A percentile compares a stretch with the other conserved stretches of the same genome.
Evolutionary conservation across 2,329 filamentous ascomycete species (phyloP).

Genomic region (Neofusicoccum sp.): DNA sequence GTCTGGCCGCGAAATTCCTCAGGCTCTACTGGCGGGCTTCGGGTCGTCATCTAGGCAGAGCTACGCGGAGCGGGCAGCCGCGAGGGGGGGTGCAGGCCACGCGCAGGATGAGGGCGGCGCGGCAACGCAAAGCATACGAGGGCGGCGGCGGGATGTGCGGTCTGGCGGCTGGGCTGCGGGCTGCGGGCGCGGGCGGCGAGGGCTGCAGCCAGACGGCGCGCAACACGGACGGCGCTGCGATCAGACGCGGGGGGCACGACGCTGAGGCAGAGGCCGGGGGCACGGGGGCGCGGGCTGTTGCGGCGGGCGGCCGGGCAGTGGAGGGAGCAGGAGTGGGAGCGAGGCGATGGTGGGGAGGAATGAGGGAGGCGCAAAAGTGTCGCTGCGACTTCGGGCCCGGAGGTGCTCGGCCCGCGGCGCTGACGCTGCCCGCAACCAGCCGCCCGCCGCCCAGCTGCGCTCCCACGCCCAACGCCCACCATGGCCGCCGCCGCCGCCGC

Average conservation of each 20-base stretch:
- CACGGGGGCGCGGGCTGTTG: constrained; percentile 4
- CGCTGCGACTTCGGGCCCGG: constrained; percentile 3
- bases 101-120: constrained; percentile 4
- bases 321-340: neutral
- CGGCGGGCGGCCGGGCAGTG: constrained; percentile 8
- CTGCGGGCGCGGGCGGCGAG: neutral
- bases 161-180: constrained; percentile 17
- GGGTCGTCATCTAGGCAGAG: constrained; percentile 54
- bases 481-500: neutral
- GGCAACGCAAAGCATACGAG: constrained; percentile 31
- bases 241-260: constrained; percentile 12
- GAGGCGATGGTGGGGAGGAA: neutral
- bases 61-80: constrained; percentile 25
- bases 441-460: neutral
- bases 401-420: constrained; percentile 14
- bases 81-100: constrained; percentile 19
- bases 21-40: constrained; percentile 52
- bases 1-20: constrained; percentile 63
- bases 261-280: constrained; percentile 2
- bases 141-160: constrained; percentile 18
- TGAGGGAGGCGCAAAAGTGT: constrained; percentile 16
- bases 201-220: constrained; percentile 6
- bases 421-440: neutral
- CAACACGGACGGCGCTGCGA: constrained; percentile 5
- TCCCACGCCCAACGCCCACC: neutral